A percentile compares a stretch with the other conserved stretches of the same genome.
These are phyloP conservation scores for Ogataea trehaloabstinens DNA, from an alignment of 805 yeast species.

Conservation along the genomic window DNA sequence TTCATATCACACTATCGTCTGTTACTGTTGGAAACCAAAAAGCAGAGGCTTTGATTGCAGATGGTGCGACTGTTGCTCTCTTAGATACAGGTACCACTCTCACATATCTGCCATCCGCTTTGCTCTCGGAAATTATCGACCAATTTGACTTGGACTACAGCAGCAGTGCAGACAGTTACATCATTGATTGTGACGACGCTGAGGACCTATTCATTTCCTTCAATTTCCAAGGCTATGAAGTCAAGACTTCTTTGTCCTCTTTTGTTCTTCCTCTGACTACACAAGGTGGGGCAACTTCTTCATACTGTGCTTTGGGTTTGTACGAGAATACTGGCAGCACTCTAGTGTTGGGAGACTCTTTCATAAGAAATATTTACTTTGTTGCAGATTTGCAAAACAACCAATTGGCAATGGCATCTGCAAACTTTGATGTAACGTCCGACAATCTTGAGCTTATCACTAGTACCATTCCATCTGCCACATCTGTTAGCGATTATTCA, in stretches of 20 bases:
- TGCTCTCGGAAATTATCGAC: slow-evolving; percentile 25
- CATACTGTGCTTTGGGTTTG: slow-evolving; percentile 46
- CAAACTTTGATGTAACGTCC: slow-evolving; percentile 30
- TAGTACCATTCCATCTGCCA: slow-evolving; percentile 50
- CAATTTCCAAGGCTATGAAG: slow-evolving; percentile 57
- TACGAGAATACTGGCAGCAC: slow-evolving; percentile 32
- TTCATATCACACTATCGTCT: slow-evolving; percentile 48
- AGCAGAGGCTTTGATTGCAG: slow-evolving; percentile 21
- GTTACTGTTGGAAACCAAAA: slow-evolving; percentile 26
- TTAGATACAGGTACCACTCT: slow-evolving; percentile 62
- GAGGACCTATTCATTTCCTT: slow-evolving; percentile 37
- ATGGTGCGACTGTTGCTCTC: slow-evolving; percentile 37
- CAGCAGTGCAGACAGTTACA: slow-evolving; percentile 41
- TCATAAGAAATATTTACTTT: slow-evolving; percentile 50
- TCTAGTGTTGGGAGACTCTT: slow-evolving; percentile 51
- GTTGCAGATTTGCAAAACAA: slow-evolving; percentile 52
- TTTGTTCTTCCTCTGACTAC: slow-evolving; percentile 21
- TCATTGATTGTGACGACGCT: slow-evolving; percentile 40
- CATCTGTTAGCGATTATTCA: slow-evolving; percentile 44
- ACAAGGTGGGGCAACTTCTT: slow-evolving; percentile 19
- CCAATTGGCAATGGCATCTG: slow-evolving; percentile 47
- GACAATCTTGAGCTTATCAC: slow-evolving; percentile 46
- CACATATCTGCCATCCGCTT: slow-evolving; percentile 40
- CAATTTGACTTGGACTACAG: slow-evolving; percentile 43
- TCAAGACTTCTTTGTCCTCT: slow-evolving; percentile 46